These are phyloP conservation scores for Xerocomus potaroensis DNA, from an alignment of 768 basidiomycete species.

Conservation along the genomic window DNA sequence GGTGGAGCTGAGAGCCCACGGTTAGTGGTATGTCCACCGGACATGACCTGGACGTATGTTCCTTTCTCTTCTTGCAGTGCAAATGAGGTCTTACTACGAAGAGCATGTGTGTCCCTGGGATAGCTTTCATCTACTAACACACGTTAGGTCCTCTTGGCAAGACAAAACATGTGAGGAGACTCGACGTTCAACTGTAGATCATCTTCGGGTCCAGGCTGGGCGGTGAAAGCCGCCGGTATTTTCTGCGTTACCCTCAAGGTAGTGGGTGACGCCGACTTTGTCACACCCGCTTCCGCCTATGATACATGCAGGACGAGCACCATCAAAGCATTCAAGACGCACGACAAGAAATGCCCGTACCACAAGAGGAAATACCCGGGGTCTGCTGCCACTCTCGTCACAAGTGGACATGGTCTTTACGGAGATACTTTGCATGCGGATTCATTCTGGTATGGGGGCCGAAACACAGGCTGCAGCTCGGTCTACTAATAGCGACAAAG, in stretches of 20 bases:
- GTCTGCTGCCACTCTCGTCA: too few relatives aligned
- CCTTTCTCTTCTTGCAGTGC: neutral
- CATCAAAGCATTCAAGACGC: too few relatives aligned
- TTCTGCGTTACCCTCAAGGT: constrained; percentile 12
- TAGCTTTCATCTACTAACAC: constrained; percentile 6
- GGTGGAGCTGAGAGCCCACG: constrained; percentile 32
- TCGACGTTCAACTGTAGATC: constrained; percentile 8
- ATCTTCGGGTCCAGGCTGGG: constrained; percentile 11
- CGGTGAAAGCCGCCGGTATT: constrained; percentile 1
- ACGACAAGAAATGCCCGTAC: neutral
- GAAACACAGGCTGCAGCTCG: too few relatives aligned
- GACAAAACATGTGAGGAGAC: neutral
- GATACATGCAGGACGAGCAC: too few relatives aligned
- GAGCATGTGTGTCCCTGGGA: constrained; percentile 2
- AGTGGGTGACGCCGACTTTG: constrained; percentile 11
- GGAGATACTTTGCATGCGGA: too few relatives aligned
- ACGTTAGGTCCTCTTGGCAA: neutral
- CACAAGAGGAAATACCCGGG: too few relatives aligned
- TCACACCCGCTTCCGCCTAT: constrained; percentile 15
- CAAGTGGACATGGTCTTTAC: too few relatives aligned
- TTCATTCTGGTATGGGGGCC: too few relatives aligned
- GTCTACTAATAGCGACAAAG: too few relatives aligned
- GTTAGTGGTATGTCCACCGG: constrained; percentile 30
- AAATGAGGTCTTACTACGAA: constrained; percentile 9
- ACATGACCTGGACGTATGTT: constrained; percentile 24